Evolutionary conservation across 306 rosid species (phyloP).

Genomic region (Prunus padus): DNA sequence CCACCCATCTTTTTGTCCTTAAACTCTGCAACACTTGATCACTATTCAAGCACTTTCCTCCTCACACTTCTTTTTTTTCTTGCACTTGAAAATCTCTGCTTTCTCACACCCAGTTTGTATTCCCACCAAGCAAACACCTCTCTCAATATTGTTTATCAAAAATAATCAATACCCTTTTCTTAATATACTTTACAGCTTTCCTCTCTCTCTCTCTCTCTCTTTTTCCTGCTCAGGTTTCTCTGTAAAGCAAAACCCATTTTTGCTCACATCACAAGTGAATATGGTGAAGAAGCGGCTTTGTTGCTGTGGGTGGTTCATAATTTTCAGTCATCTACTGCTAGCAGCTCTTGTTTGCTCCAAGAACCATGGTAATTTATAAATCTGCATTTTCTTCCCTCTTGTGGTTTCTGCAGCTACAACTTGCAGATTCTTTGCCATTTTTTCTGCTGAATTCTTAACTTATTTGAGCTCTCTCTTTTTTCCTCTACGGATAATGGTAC

Average conservation of each 20-base stretch:
- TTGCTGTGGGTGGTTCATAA: slow-evolving; percentile 26
- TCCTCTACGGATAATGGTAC: not conserved
- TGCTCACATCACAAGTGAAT: slow-evolving; percentile 14
- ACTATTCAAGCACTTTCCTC: slow-evolving; percentile 22
- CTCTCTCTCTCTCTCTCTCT: slow-evolving; percentile 15
- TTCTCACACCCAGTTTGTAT: slow-evolving; percentile 15
- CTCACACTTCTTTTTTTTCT: slow-evolving; percentile 17
- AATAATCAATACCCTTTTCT: slow-evolving; percentile 13
- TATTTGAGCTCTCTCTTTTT: not conserved
- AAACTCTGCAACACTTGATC: slow-evolving; percentile 36
- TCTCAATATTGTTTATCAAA: not conserved
- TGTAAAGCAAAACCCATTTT: slow-evolving; percentile 31
- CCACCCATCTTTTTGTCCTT: slow-evolving; percentile 34
- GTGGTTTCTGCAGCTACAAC: not conserved
- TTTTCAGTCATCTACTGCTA: slow-evolving; percentile 39
- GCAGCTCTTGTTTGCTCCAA: slow-evolving; percentile 67
- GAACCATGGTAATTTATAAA: slow-evolving; percentile 52
- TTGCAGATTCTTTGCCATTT: not conserved
- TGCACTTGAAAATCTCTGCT: not conserved
- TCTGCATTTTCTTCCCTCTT: not conserved
- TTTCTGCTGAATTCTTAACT: not conserved
- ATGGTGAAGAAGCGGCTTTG: slow-evolving; percentile 52
- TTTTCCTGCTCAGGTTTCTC: slow-evolving; percentile 11
- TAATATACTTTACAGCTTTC: slow-evolving; percentile 3
- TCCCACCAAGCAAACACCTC: slow-evolving; percentile 20